Evolutionary conservation across 2,329 filamentous ascomycete species (phyloP).

Genomic region (Bipolaris cookei): DNA sequence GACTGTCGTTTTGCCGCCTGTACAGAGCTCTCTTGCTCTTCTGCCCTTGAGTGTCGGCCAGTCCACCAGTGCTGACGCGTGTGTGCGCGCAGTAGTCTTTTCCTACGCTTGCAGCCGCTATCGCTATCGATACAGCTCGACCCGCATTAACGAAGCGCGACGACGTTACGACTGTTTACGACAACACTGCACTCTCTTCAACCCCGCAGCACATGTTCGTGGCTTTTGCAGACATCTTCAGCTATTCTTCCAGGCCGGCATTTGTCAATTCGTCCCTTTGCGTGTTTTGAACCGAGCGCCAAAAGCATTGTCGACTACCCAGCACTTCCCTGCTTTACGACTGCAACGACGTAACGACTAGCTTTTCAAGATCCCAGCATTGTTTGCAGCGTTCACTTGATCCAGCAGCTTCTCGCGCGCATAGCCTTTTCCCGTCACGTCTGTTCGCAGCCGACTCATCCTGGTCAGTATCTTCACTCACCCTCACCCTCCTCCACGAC

Average conservation of each 20-base stretch:
- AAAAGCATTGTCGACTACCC: slow-evolving; percentile 39
- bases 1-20: slow-evolving; percentile 27
- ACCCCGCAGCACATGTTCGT: slow-evolving; percentile 32
- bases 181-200: slow-evolving; percentile 22
- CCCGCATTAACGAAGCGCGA: slow-evolving; percentile 41
- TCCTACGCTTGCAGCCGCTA: slow-evolving; percentile 32
- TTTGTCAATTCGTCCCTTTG: slow-evolving; percentile 39
- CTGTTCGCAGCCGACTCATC: slow-evolving; percentile 21
- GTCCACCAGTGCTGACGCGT: slow-evolving; percentile 29
- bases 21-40: slow-evolving; percentile 12
- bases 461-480: slow-evolving; percentile 24
- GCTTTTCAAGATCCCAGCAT: slow-evolving; percentile 49
- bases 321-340: slow-evolving; percentile 43
- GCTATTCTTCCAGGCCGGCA: slow-evolving; percentile 40
- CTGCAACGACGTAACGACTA: slow-evolving; percentile 51
- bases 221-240: slow-evolving; percentile 16
- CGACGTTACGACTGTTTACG: slow-evolving; percentile 42
- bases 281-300: slow-evolving; percentile 40
- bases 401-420: slow-evolving; percentile 17
- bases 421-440: slow-evolving; percentile 19
- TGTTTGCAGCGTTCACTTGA: slow-evolving; percentile 49
- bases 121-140: slow-evolving; percentile 43
- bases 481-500: not conserved
- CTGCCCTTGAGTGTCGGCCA: not conserved
- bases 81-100: slow-evolving; percentile 31